These are phyloP conservation scores for Marvania coccoides DNA, from an alignment of 139 green algal species.

Conservation along the genomic window DNA sequence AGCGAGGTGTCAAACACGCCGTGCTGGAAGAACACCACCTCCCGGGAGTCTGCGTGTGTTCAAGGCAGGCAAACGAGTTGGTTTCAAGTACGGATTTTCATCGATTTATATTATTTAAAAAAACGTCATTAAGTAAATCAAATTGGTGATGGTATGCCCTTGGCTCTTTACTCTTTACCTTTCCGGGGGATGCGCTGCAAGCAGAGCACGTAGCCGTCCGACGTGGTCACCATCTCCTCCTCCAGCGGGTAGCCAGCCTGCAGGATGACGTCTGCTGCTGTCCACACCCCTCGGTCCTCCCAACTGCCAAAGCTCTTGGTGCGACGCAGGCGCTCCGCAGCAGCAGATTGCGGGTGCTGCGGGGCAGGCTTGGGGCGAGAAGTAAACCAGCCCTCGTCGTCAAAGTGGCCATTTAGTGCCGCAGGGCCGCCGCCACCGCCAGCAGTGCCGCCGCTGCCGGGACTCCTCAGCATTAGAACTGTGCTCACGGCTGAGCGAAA, in stretches of 20 bases:
- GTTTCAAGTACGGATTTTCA: no score
- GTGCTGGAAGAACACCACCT: conserved; percentile 84
- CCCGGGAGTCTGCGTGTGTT: conserved; percentile 34
- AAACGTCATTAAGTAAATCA: no score
- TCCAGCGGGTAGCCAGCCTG: conserved; percentile 56
- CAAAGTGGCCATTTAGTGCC: no score
- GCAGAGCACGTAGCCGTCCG: conserved; percentile 71
- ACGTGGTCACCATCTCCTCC: conserved; percentile 50
- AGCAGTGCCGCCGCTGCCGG: neutral
- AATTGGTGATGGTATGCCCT: no score
- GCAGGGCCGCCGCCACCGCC: neutral
- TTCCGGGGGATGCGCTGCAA: conserved; percentile 75
- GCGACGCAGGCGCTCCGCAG: neutral
- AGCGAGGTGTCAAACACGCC: conserved; percentile 86
- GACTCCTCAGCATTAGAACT: conserved; percentile 14
- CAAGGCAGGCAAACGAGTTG: no score
- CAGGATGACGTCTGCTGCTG: conserved; percentile 31
- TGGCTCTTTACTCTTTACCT: conserved; percentile 4
- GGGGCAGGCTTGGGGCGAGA: no score
- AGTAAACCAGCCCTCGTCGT: no score
- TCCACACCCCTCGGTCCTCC: conserved; percentile 26
- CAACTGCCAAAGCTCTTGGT: conserved; percentile 5
- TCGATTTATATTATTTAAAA: no score
- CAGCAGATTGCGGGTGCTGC: neutral
- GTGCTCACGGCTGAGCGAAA: conserved; percentile 26